Conservation (phyloP, 2,329 filamentous ascomycete genomes). For the Cercospora janseana region DNA sequence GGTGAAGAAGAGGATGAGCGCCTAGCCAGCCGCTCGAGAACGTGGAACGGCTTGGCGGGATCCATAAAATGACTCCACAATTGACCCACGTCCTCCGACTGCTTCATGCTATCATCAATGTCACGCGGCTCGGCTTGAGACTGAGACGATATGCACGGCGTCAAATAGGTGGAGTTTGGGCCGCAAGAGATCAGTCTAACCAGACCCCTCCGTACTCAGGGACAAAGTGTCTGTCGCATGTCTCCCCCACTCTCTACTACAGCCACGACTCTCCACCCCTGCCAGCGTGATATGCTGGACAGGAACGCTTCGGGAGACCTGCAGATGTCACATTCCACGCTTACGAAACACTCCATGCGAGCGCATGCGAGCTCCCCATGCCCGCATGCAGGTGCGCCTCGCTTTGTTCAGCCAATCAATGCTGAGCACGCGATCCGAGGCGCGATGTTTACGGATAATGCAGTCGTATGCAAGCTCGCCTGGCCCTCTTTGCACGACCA, state of each 20-base stretch:
- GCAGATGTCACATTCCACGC: conserved; percentile 24
- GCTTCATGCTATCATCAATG: too few relatives aligned
- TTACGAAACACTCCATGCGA: conserved; percentile 8
- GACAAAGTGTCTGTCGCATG: not conserved
- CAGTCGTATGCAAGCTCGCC: conserved; percentile 11
- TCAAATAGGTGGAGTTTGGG: too few relatives aligned
- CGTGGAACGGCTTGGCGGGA: too few relatives aligned
- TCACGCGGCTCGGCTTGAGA: too few relatives aligned
- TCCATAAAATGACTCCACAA: too few relatives aligned
- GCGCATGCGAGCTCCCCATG: conserved; percentile 6
- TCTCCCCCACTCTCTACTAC: conserved; percentile 5
- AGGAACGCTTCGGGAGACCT: conserved; percentile 14
- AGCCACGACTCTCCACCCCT: conserved; percentile 5
- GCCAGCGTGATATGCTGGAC: not conserved
- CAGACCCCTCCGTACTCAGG: too few relatives aligned
- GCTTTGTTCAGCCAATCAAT: conserved; percentile 13
- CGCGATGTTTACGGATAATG: conserved; percentile 13
- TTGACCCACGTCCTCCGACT: too few relatives aligned
- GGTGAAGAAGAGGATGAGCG: not conserved
- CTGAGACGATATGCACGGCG: too few relatives aligned
- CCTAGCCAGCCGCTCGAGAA: not conserved
- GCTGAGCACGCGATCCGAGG: not conserved
- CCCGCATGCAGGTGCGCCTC: conserved; percentile 5
- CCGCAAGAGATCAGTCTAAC: too few relatives aligned
- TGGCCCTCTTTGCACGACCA: conserved; percentile 13